A percentile compares a stretch with the other conserved stretches of the same genome.
These are phyloP conservation scores for Candida sanyaensis DNA, from an alignment of 1,139 yeast genomes.

Conservation along the genomic window DNA sequence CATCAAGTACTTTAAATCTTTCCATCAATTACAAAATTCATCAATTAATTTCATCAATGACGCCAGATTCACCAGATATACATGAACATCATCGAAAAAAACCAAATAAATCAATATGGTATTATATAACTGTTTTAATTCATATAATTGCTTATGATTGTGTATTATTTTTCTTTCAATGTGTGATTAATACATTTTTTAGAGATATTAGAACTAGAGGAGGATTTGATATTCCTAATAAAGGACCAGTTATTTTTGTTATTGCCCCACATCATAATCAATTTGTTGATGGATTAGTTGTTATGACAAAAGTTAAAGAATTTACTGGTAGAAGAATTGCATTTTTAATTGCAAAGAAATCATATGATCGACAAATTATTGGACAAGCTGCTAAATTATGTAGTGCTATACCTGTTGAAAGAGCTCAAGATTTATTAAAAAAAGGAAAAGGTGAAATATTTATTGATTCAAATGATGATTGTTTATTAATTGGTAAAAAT, in stretches of 20 bases:
- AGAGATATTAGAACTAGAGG: slow-evolving; percentile 45
- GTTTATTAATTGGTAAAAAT: slow-evolving; percentile 40
- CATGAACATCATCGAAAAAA: neutral
- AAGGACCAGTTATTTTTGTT: slow-evolving; percentile 45
- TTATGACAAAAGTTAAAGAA: slow-evolving; percentile 40
- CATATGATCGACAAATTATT: slow-evolving; percentile 52
- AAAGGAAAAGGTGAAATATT: slow-evolving; percentile 49
- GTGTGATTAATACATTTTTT: slow-evolving; percentile 44
- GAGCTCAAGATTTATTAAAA: slow-evolving; percentile 67
- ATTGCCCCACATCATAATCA: slow-evolving; percentile 52
- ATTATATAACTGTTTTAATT: slow-evolving; percentile 8
- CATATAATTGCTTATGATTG: slow-evolving; percentile 29
- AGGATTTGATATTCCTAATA: slow-evolving; percentile 39
- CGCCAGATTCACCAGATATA: neutral
- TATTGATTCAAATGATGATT: slow-evolving; percentile 26
- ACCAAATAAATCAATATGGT: slow-evolving; percentile 2
- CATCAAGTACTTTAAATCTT: too few relatives aligned
- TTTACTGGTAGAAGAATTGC: slow-evolving; percentile 45
- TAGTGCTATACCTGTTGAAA: slow-evolving; percentile 69
- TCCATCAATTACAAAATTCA: neutral
- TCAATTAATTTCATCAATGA: neutral
- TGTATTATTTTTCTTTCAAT: slow-evolving; percentile 36
- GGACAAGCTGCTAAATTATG: slow-evolving; percentile 60
- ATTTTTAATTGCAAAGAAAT: slow-evolving; percentile 65
- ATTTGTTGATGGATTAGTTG: slow-evolving; percentile 45